Evolutionary conservation across 176 grass and related monocot genomes (phyloP).

Genomic region (Thalia dealbata): DNA sequence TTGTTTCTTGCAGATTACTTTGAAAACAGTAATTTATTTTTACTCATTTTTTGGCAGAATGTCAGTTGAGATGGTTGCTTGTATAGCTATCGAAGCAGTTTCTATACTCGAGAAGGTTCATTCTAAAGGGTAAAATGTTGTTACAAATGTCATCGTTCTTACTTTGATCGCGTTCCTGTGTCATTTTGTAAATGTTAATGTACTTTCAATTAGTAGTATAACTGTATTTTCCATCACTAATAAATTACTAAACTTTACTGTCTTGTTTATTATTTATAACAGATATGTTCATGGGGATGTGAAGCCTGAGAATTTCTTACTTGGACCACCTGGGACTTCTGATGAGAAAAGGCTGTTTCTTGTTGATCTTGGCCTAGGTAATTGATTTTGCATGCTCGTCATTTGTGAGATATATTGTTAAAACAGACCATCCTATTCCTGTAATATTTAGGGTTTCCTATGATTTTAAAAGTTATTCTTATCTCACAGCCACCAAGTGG

Average conservation of each 20-base stretch:
- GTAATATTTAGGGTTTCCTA: not conserved
- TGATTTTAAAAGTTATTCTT: not conserved
- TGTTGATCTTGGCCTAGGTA: slow-evolving; percentile 98
- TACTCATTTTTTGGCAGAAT: slow-evolving; percentile 40
- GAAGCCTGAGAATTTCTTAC: slow-evolving; percentile 98
- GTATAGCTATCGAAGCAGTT: slow-evolving; percentile 94
- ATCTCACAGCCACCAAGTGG: slow-evolving; percentile 77
- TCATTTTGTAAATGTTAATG: not conserved
- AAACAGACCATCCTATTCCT: not conserved
- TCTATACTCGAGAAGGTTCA: slow-evolving; percentile 97
- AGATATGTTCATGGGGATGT: slow-evolving; percentile 98
- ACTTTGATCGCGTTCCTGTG: not conserved
- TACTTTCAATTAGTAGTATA: not conserved
- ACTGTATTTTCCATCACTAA: slow-evolving; percentile 5
- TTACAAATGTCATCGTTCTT: slow-evolving; percentile 9
- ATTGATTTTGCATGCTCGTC: not conserved
- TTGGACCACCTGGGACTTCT: slow-evolving; percentile 68
- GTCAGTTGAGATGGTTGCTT: slow-evolving; percentile 95
- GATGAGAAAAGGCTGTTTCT: slow-evolving; percentile 98
- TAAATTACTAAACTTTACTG: slow-evolving; percentile 6
- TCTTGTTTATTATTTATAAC: slow-evolving; percentile 18
- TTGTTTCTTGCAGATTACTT: slow-evolving; percentile 19
- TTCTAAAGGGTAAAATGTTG: slow-evolving; percentile 72
- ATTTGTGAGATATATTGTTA: not conserved
- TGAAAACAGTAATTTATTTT: slow-evolving; percentile 11